Percentiles rank a stretch among this genome's conserved stretches.
phyloP scores from a whole-genome alignment of 305 asterid species.

The Lippia alba region DNA sequence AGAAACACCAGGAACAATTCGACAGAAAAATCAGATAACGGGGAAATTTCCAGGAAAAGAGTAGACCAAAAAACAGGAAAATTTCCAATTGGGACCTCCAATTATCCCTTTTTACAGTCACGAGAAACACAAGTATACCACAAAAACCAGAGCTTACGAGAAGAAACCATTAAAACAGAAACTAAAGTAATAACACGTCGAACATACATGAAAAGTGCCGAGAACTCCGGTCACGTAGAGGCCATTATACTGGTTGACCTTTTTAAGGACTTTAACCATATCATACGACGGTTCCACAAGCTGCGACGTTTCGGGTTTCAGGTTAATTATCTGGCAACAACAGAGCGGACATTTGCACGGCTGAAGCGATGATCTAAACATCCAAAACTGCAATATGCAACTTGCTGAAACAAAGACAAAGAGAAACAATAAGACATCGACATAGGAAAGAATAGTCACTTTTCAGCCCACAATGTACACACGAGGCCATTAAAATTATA shows the following conservation, averaged over 20 bases:
- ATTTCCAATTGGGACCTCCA: no score
- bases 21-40: no score
- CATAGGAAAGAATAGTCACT: neutral
- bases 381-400: slow-evolving; percentile 72
- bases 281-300: slow-evolving; percentile 38
- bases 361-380: slow-evolving; percentile 46
- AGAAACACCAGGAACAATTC: neutral
- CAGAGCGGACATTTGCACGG: slow-evolving; percentile 78
- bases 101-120: no score
- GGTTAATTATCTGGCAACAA: slow-evolving; percentile 49
- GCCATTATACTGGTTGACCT: slow-evolving; percentile 54
- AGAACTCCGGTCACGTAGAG: slow-evolving; percentile 49
- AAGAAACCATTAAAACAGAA: neutral
- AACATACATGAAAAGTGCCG: slow-evolving; percentile 48
- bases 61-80: no score
- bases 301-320: slow-evolving; percentile 47
- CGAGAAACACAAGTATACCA: no score
- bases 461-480: neutral
- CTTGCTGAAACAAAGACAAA: slow-evolving; percentile 43
- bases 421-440: neutral
- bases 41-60: no score
- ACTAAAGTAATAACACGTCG: neutral
- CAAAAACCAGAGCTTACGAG: neutral
- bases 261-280: slow-evolving; percentile 42
- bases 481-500: no score